Percentiles rank a stretch among this genome's conserved stretches.
Evolutionary conservation across 257 asterid species (phyloP).

Genomic region (Fraxinus excelsior): DNA sequence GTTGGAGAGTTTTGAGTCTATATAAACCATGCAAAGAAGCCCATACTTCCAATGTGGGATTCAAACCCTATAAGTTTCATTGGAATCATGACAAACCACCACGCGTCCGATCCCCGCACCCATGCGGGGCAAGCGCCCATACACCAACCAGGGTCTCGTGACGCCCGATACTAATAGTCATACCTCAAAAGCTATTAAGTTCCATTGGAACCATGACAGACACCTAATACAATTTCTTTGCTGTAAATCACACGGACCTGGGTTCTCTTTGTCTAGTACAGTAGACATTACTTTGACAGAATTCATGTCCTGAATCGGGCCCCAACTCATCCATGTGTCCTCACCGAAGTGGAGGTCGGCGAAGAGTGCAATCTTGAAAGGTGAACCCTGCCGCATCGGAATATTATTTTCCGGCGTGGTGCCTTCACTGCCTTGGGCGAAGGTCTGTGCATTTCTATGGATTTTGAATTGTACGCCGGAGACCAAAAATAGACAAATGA

Average conservation of each 20-base stretch:
- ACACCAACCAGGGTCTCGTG: too few species aligned
- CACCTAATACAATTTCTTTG: background rate
- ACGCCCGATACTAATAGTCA: too few species aligned
- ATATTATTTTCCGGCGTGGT: conserved; percentile 35
- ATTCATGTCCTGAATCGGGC: conserved; percentile 67
- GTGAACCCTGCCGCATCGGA: conserved; percentile 45
- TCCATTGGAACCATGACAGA: too few species aligned
- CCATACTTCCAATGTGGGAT: too few species aligned
- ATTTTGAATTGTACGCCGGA: conserved; percentile 15
- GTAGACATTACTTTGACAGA: conserved; percentile 64
- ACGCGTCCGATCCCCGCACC: too few species aligned
- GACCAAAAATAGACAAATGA: conserved; percentile 15
- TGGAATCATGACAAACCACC: too few species aligned
- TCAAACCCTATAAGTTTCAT: too few species aligned
- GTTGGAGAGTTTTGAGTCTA: too few species aligned
- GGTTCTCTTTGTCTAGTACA: conserved; percentile 65
- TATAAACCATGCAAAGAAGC: too few species aligned
- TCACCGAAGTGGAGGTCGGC: conserved; percentile 97
- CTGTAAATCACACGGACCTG: conserved; percentile 41
- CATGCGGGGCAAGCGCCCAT: too few species aligned
- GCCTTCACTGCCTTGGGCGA: conserved; percentile 4
- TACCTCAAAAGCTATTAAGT: too few species aligned
- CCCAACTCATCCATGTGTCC: conserved; percentile 83
- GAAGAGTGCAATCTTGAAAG: conserved; percentile 72
- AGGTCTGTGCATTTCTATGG: background rate